phyloP scores from a whole-genome alignment of 2,329 filamentous ascomycete genomes.

The Pseudocercospora pini-densiflorae region DNA sequence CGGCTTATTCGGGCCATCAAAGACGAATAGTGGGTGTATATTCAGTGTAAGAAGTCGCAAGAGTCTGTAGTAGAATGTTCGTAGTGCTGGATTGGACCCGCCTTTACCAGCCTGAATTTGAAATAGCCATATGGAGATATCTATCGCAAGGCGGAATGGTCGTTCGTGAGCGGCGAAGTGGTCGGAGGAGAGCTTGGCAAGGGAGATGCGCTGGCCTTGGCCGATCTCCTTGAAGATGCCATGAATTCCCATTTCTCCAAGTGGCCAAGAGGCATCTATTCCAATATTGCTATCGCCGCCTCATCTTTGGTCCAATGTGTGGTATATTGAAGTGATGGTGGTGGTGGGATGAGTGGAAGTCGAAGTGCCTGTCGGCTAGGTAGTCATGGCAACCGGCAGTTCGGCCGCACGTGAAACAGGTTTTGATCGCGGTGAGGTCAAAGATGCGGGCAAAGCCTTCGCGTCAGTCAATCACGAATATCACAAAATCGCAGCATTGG shows the following conservation, averaged over 20 bases:
- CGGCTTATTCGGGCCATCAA: conserved; percentile 85
- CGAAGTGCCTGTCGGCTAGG: background rate
- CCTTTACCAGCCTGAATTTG: conserved; percentile 85
- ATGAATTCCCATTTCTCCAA: conserved; percentile 23
- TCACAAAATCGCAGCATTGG: background rate
- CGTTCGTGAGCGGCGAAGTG: conserved; percentile 71
- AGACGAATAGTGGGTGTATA: conserved; percentile 88
- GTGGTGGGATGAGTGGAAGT: background rate
- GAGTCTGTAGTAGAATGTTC: conserved; percentile 91
- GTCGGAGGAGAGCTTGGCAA: conserved; percentile 80
- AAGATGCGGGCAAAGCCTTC: background rate
- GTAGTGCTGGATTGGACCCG: conserved; percentile 84
- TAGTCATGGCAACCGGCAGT: conserved; percentile 9
- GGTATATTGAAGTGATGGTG: background rate
- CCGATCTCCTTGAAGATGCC: conserved; percentile 94
- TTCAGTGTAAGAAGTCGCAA: conserved; percentile 74
- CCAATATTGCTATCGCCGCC: background rate
- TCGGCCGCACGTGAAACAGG: background rate
- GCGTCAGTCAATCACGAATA: background rate
- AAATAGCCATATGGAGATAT: conserved; percentile 97
- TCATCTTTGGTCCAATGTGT: background rate
- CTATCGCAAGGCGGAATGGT: conserved; percentile 85
- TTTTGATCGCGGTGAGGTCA: background rate
- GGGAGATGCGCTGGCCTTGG: conserved; percentile 74
- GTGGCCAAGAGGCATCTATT: background rate